Base-by-base conservation (phyloP, 495 filamentous ascomycete species). In the Podospora appendiculata region DNA sequence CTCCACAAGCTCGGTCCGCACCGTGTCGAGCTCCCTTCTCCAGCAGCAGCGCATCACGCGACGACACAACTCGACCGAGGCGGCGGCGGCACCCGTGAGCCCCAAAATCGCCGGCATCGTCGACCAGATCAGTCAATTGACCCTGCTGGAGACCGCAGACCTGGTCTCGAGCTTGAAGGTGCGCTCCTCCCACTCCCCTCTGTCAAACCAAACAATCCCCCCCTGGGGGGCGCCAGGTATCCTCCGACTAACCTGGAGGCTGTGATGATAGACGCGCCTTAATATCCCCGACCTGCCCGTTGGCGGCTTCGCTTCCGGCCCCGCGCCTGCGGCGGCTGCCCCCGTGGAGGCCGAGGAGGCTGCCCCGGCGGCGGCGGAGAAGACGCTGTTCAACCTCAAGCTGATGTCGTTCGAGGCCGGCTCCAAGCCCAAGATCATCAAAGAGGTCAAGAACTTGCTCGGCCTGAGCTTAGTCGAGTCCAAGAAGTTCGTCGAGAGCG, bases 401-500 rank as follows among this genome's bases (percentile, higher is more conserved):
- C 85, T 99, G 36, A 79, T 86, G 68, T 84, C 85, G 12, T 90
- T 96, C 72, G 93, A 96, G 39, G 80, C 91, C 32, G 77, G 65
- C 12, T 75, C 93, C 51, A 99, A 99, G 77, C 89, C 94, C 50
- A 99, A 99, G 83, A 75, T 99, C 52, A 99, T 99, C 76, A 99
- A 99, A 81, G 93, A 99, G 79, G 84, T 99, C 72, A 99, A 99
- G 83, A 81, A 79, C 60, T 79, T 99, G 80, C 78, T 99, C 48
- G 93, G 94, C 5, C 71, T 99, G 70, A 94, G 88, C 66, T 79
- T 99, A 72, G 93, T 99, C 60, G 93, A 99, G 72, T 95, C 90
- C 74, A 99, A 99, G 85, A 99, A 99, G 79, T 99, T 99, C 71
- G 93, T 97, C 58, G 93, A 99, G 79, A 87, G 86, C 60, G 89